Conservation (phyloP, 768 basidiomycete genomes). For the Trametes coccinea region DNA sequence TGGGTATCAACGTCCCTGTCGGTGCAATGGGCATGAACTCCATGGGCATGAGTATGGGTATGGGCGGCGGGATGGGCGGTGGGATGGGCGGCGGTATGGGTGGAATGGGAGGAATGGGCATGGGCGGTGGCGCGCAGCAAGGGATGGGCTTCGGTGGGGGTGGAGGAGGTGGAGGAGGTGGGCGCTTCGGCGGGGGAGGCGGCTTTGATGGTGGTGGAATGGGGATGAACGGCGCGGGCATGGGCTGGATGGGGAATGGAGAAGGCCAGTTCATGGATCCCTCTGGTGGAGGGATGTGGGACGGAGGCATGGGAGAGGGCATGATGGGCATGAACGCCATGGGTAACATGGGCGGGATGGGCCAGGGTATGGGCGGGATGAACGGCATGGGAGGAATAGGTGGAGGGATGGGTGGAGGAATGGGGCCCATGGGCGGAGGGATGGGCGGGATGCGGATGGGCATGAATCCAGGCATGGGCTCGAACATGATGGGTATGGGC, state of each 20-base stretch:
- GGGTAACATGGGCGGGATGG: constrained; percentile 32
- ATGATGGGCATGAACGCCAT: constrained; percentile 43
- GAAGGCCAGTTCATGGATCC: constrained; percentile 32
- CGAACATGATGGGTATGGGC: constrained; percentile 29
- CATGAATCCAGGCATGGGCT: constrained; percentile 22
- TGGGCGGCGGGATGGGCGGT: constrained; percentile 36
- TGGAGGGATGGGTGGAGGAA: constrained; percentile 18
- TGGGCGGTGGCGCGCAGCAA: constrained; percentile 14
- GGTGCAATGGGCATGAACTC: background rate
- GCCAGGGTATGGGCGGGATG: constrained; percentile 24
- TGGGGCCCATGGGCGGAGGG: constrained; percentile 31
- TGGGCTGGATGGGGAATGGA: constrained; percentile 39
- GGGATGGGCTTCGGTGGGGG: no score
- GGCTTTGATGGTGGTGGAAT: no score
- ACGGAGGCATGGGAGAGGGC: constrained; percentile 40
- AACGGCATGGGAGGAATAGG: constrained; percentile 11
- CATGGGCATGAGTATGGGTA: constrained; percentile 15
- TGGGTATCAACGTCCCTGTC: constrained; percentile 6
- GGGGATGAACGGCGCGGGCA: constrained; percentile 28
- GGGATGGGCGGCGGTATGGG: constrained; percentile 18
- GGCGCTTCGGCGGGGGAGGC: no score
- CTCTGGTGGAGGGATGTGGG: constrained; percentile 36
- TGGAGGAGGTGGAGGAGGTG: no score
- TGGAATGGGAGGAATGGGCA: constrained; percentile 16
- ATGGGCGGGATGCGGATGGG: constrained; percentile 34